Conservation (phyloP, 495 filamentous ascomycete species). For the Podospora comata region DNA sequence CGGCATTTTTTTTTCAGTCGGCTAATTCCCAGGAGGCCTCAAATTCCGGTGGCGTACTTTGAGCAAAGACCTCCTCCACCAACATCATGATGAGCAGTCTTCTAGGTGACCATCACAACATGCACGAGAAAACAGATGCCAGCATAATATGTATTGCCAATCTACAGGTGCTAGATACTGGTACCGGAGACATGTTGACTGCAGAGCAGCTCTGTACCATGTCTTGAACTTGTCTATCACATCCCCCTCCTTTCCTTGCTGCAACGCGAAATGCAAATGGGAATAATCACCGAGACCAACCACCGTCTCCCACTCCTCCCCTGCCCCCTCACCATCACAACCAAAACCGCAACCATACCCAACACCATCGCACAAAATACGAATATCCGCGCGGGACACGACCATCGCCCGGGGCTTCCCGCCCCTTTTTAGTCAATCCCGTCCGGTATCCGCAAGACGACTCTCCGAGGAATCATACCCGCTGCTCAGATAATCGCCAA, state of each 20-base stretch:
- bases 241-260: neutral
- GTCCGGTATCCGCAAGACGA: conserved; percentile 13
- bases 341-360: neutral
- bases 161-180: conserved; percentile 5
- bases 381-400: neutral
- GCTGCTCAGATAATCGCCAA: conserved; percentile 35
- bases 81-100: too few species aligned
- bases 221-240: neutral
- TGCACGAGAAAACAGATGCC: neutral
- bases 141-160: conserved; percentile 7
- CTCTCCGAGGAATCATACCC: conserved; percentile 13
- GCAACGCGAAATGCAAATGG: neutral
- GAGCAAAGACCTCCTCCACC: neutral
- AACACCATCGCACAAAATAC: neutral
- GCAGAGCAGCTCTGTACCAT: neutral
- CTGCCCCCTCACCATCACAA: too few species aligned
- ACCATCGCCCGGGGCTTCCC: conserved; percentile 36
- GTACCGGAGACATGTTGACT: neutral
- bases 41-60: neutral
- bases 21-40: neutral
- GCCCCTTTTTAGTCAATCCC: conserved; percentile 45
- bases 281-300: neutral
- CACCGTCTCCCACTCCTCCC: too few species aligned
- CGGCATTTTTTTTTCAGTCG: neutral
- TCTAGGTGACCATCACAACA: neutral